A percentile compares a stretch with the other conserved stretches of the same genome.
Evolutionary conservation across 2,329 filamentous ascomycete genomes (phyloP).

Genomic region (Tolypocladium ophioglossoides): DNA sequence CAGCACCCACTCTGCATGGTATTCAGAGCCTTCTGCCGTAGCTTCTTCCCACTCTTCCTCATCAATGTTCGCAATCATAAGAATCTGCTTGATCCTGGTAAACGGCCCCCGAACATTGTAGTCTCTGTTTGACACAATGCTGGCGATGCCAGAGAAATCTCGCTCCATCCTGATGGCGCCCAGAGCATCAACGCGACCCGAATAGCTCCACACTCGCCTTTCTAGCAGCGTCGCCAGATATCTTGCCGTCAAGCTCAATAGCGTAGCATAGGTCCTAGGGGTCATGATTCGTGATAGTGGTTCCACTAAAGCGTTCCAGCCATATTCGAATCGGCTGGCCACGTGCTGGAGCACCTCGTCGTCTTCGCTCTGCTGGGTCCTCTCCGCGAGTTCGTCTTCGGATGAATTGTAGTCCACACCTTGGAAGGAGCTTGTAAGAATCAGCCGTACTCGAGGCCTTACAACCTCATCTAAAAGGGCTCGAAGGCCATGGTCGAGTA

Average conservation of each 20-base stretch:
- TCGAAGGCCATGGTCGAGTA: slow-evolving; percentile 73
- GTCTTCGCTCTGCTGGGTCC: slow-evolving; percentile 42
- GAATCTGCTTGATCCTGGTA: slow-evolving; percentile 64
- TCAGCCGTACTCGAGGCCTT: slow-evolving; percentile 71
- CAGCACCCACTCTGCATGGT: slow-evolving; percentile 61
- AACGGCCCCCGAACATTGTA: slow-evolving; percentile 74
- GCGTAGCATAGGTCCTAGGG: slow-evolving; percentile 59
- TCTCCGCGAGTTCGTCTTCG: slow-evolving; percentile 48
- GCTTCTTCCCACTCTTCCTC: slow-evolving; percentile 90
- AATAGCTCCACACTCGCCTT: slow-evolving; percentile 75
- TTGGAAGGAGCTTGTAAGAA: slow-evolving; percentile 83
- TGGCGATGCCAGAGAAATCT: slow-evolving; percentile 68
- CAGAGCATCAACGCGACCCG: slow-evolving; percentile 67
- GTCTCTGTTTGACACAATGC: slow-evolving; percentile 54
- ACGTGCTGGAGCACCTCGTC: slow-evolving; percentile 53
- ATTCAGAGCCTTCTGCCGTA: slow-evolving; percentile 37
- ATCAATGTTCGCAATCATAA: slow-evolving; percentile 86
- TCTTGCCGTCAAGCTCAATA: slow-evolving; percentile 62
- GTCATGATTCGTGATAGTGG: slow-evolving; percentile 82
- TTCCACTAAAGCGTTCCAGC: slow-evolving; percentile 76
- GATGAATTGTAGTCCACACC: slow-evolving; percentile 76
- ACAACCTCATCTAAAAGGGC: slow-evolving; percentile 83
- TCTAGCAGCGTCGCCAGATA: slow-evolving; percentile 74
- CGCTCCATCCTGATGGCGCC: slow-evolving; percentile 77
- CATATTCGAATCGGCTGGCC: slow-evolving; percentile 69